phyloP scores from a whole-genome alignment of 495 filamentous ascomycete genomes.

The Xylaria palmicola region DNA sequence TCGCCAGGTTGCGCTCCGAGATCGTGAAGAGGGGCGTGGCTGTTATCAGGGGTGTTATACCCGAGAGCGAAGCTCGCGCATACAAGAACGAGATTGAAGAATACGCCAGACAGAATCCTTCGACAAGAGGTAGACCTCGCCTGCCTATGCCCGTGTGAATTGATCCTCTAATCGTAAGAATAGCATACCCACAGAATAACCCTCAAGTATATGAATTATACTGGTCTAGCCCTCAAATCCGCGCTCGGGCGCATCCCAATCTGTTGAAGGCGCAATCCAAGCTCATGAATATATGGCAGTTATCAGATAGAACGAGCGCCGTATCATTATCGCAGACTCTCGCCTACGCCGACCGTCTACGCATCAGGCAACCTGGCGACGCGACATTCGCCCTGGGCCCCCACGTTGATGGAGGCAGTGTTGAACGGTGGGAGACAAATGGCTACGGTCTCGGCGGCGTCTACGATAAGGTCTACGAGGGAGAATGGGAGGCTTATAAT shows the following conservation, averaged over 20 bases:
- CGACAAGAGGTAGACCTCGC: constrained; percentile 43
- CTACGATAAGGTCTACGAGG: constrained; percentile 70
- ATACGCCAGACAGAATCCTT: constrained; percentile 62
- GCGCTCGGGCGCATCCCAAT: constrained; percentile 70
- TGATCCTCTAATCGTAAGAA: constrained; percentile 24
- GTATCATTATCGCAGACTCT: constrained; percentile 63
- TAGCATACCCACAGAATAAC: constrained; percentile 49
- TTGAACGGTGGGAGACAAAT: constrained; percentile 81
- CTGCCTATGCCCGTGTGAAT: background rate
- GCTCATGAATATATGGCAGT: constrained; percentile 76
- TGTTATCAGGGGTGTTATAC: constrained; percentile 62
- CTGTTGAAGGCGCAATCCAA: constrained; percentile 67
- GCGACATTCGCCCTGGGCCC: constrained; percentile 79
- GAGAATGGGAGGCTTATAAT: constrained; percentile 79
- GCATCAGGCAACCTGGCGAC: constrained; percentile 76
- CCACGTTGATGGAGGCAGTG: constrained; percentile 79
- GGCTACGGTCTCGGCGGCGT: constrained; percentile 70
- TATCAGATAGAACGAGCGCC: constrained; percentile 52
- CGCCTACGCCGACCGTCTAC: constrained; percentile 77
- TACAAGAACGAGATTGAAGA: constrained; percentile 60
- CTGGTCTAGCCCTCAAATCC: constrained; percentile 76
- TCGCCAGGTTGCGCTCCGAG: constrained; percentile 44
- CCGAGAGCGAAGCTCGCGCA: constrained; percentile 54
- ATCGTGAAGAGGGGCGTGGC: constrained; percentile 62
- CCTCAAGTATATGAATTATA: constrained; percentile 88